Evolutionary conservation across 2,329 filamentous ascomycete genomes (phyloP), one percentile per base, ranked within the genome.

Genomic region (Alternaria ventricosa): DNA sequence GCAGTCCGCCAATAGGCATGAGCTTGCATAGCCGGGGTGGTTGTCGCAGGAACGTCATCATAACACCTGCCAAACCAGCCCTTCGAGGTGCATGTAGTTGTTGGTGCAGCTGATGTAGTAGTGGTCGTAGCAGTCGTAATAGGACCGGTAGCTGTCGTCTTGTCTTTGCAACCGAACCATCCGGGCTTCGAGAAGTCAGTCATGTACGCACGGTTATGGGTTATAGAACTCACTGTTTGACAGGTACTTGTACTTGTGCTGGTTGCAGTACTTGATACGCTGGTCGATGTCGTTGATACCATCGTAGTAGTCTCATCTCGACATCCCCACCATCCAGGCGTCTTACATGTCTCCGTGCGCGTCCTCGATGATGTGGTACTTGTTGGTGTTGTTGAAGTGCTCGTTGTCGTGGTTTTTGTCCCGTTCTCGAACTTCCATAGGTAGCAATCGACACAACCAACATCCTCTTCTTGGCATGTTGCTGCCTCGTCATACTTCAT

Each of bases 311-410:
- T 80, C n/a, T 70, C 66, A 60, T 80, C 78, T 1, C 72, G 68
- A 36, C 77, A 79, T 18, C 77, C 77, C 77, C 77, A 79, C 77
- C 77, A 79, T 1, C 77, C 77, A 20, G 77, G 77, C 2, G 77
- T 79, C 55, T 78, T 76, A 57, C 77, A 79, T 4, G 77, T 79
- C 57, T 75, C 75, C 2, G 76, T 79, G 47, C 77, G 65, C 7
- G 75, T 79, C 53, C 71, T 61, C 3, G 75, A 71, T 12, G 56
- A 67, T 5, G 68, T 71, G 8, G 73, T 69, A 12, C 69, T 72
- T 18, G 71, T 71, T n/a, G 70, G 55, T 25, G 72, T 70, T 36
- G 73, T 69, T 6, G 70, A 70, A 15, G 71, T 74, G 9, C 71
- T 74, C 6, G 64, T 64, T 2, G 72, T 63, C 30, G 72, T 72